Percentiles rank a stretch among this genome's conserved stretches.
Evolutionary conservation across 352 stramenopile species (phyloP).

Genomic region (Aphanomyces astaci): DNA sequence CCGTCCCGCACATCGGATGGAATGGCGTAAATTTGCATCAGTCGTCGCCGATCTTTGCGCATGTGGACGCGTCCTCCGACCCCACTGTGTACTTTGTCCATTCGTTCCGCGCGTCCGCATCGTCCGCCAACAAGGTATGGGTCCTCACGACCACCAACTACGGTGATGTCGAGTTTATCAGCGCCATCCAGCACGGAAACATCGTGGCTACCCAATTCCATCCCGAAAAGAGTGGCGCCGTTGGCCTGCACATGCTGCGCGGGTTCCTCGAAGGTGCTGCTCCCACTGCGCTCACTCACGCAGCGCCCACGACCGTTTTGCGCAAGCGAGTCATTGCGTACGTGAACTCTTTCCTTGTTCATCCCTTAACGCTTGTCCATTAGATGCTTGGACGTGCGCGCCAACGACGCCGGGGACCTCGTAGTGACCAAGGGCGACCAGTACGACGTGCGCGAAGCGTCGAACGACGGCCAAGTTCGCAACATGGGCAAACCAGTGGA

Average conservation of each 20-base stretch:
- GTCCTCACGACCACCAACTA: conserved; percentile 95
- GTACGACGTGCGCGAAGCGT: conserved; percentile 95
- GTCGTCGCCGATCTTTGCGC: conserved; percentile 57
- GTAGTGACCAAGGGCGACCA: conserved; percentile 99
- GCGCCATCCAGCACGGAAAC: conserved; percentile 90
- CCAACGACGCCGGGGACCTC: conserved; percentile 94
- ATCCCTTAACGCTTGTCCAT: conserved; percentile 6
- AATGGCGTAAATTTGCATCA: conserved; percentile 92
- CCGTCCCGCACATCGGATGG: conserved; percentile 97
- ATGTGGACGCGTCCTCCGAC: conserved; percentile 33
- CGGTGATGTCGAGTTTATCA: conserved; percentile 87
- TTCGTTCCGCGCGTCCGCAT: conserved; percentile 86
- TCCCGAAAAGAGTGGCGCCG: conserved; percentile 94
- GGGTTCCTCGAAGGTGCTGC: conserved; percentile 84
- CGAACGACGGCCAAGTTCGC: conserved; percentile 80
- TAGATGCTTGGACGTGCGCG: conserved; percentile 93
- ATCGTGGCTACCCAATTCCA: conserved; percentile 98
- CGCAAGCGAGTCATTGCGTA: conserved; percentile 94
- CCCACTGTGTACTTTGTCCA: conserved; percentile 96
- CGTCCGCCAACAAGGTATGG: conserved; percentile 82
- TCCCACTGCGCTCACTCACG: conserved; percentile 22
- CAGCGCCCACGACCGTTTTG: conserved; percentile 56
- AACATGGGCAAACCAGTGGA: conserved; percentile 98
- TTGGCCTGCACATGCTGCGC: conserved; percentile 88
- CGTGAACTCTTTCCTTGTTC: conserved; percentile 21